Percentiles rank a stretch among this genome's conserved stretches.
Conservation (phyloP, 495 filamentous ascomycete genomes). For the Xylaria longipes region DNA sequence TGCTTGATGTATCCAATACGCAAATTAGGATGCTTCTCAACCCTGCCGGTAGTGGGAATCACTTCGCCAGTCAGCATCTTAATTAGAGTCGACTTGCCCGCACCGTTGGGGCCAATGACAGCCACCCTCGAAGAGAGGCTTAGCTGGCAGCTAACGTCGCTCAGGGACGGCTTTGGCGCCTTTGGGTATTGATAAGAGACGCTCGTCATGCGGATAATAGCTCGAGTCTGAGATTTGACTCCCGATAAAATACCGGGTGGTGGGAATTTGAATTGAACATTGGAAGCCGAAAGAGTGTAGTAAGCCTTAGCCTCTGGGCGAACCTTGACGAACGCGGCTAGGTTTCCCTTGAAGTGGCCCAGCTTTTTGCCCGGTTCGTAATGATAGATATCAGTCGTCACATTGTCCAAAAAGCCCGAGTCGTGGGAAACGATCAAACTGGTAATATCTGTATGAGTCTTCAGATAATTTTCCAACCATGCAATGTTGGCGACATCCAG, state of each 20-base stretch:
- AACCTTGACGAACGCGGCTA: constrained; percentile 87
- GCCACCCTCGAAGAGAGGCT: constrained; percentile 90
- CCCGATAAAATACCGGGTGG: constrained; percentile 91
- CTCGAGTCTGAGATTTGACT: constrained; percentile 91
- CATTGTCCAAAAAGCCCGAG: constrained; percentile 93
- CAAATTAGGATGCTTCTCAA: constrained; percentile 98
- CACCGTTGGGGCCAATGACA: constrained; percentile 97
- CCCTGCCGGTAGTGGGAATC: constrained; percentile 83
- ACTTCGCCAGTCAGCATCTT: constrained; percentile 97
- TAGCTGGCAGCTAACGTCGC: constrained; percentile 83
- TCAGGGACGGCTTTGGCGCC: constrained; percentile 82
- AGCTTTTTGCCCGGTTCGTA: constrained; percentile 97
- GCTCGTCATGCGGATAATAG: constrained; percentile 94
- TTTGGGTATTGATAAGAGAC: constrained; percentile 90
- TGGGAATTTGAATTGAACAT: constrained; percentile 96
- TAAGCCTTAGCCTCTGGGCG: constrained; percentile 98
- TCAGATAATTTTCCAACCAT: constrained; percentile 95
- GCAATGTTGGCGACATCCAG: constrained; percentile 94
- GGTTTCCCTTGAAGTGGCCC: constrained; percentile 91
- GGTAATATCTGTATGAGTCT: constrained; percentile 94
- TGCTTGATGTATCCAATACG: constrained; percentile 99
- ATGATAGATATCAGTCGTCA: constrained; percentile 99
- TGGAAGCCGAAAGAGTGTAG: constrained; percentile 91
- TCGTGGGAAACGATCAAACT: constrained; percentile 98
- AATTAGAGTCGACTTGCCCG: constrained; percentile 97